Conservation (phyloP, 2,329 filamentous ascomycete genomes). For the Paraphoma chrysanthemicola region DNA sequence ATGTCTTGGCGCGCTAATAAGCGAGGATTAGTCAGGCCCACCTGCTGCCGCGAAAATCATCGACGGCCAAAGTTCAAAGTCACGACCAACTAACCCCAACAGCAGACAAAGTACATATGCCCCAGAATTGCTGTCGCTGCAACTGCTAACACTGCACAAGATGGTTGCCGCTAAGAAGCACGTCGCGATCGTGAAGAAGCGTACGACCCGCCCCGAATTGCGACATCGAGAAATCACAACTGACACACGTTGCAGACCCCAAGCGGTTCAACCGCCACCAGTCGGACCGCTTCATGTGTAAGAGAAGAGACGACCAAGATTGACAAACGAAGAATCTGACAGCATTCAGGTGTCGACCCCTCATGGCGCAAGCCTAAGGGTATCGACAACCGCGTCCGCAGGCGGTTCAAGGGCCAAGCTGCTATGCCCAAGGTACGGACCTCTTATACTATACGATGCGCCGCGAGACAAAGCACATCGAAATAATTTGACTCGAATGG, state of each 20-base stretch:
- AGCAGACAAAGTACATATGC: slow-evolving; percentile 47
- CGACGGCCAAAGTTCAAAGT: slow-evolving; percentile 2
- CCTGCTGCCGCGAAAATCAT: not conserved
- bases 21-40: not conserved
- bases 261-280: slow-evolving; percentile 98
- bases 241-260: slow-evolving; percentile 68
- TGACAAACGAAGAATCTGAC: slow-evolving; percentile 30
- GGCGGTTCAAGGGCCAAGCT: slow-evolving; percentile 95
- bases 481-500: not conserved
- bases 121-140: slow-evolving; percentile 7
- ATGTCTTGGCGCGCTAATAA: not conserved
- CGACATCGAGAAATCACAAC: slow-evolving; percentile 37
- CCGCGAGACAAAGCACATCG: too few species aligned
- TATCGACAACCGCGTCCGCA: slow-evolving; percentile 98
- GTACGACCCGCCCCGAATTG: slow-evolving; percentile 66
- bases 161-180: slow-evolving; percentile 99
- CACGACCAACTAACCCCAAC: slow-evolving; percentile 38
- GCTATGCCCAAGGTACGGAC: slow-evolving; percentile 94
- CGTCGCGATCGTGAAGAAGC: slow-evolving; percentile 99
- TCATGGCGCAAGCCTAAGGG: slow-evolving; percentile 99
- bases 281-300: slow-evolving; percentile 92
- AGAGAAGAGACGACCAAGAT: slow-evolving; percentile 23
- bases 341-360: slow-evolving; percentile 66
- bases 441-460: slow-evolving; percentile 7
- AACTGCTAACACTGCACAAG: slow-evolving; percentile 55